A percentile compares a stretch with the other conserved stretches of the same genome.
Evolutionary conservation across 371 early-diverging fungal species (phyloP).

Genomic region (Mortierella sp.): DNA sequence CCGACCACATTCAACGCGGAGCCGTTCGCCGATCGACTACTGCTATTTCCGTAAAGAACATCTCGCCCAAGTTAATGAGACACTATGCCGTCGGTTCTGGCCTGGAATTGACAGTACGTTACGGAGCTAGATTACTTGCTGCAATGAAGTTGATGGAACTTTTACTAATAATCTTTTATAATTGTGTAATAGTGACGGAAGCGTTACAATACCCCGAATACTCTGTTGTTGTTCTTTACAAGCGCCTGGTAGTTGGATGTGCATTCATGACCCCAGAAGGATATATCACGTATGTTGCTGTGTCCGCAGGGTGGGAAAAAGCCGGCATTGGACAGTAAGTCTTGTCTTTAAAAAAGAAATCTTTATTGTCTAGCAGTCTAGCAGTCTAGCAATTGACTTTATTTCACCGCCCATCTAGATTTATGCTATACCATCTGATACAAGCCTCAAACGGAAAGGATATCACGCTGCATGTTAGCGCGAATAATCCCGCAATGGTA

Average conservation of each 20-base stretch:
- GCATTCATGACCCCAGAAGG: conserved; percentile 95
- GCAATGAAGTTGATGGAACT: too few relatives aligned
- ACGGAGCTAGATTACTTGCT: neutral
- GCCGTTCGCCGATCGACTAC: conserved; percentile 80
- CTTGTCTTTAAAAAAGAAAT: neutral
- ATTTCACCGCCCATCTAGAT: conserved; percentile 54
- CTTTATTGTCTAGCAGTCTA: neutral
- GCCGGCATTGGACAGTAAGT: conserved; percentile 86
- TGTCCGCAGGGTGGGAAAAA: conserved; percentile 88
- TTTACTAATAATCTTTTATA: neutral
- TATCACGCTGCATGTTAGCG: conserved; percentile 93
- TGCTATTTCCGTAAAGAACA: conserved; percentile 83
- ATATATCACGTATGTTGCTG: conserved; percentile 92
- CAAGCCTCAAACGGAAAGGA: conserved; percentile 81
- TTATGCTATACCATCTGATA: conserved; percentile 89
- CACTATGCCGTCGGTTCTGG: conserved; percentile 90
- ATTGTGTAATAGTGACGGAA: conserved; percentile 75
- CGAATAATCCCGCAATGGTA: conserved; percentile 95
- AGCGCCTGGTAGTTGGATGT: conserved; percentile 85
- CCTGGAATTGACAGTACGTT: conserved; percentile 87
- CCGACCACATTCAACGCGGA: conserved; percentile 10
- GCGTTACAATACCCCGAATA: conserved; percentile 88
- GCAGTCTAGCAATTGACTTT: neutral
- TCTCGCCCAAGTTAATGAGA: conserved; percentile 81
- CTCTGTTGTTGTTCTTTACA: conserved; percentile 88